Conservation (phyloP, 345 rosid genomes). For the Eucalyptus pauciflora region DNA sequence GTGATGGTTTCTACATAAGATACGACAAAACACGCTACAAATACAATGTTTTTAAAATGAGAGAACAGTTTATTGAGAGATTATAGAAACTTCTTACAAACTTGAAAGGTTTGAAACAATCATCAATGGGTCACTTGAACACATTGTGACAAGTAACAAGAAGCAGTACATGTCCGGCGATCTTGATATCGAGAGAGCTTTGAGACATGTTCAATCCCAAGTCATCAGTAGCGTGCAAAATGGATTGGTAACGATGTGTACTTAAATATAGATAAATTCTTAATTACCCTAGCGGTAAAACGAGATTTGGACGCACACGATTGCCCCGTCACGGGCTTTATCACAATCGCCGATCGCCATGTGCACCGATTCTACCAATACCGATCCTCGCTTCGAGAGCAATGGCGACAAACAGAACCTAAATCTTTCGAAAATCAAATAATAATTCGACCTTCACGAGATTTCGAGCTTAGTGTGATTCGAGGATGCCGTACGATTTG, state of each 20-base stretch:
- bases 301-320: fast-evolving
- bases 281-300: not conserved
- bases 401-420: not conserved
- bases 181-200: not conserved
- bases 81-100: no score
- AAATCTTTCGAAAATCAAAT: not conserved
- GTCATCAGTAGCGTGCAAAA: not conserved
- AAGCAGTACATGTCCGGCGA: fast-evolving
- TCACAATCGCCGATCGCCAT: not conserved
- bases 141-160: fast-evolving
- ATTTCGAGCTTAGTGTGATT: not conserved
- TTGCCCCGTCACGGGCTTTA: not conserved
- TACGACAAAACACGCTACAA: fast-evolving
- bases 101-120: no score
- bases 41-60: fast-evolving
- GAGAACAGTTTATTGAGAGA: fast-evolving
- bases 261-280: not conserved
- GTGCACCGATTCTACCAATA: not conserved
- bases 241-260: fast-evolving
- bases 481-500: not conserved
- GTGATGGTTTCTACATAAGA: fast-evolving
- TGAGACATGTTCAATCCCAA: not conserved
- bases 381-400: not conserved
- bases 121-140: no score
- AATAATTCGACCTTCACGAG: not conserved